Percentiles rank a stretch among this genome's conserved stretches.
Conservation (phyloP, 805 yeast genomes). For the Lipomyces anomalus region DNA sequence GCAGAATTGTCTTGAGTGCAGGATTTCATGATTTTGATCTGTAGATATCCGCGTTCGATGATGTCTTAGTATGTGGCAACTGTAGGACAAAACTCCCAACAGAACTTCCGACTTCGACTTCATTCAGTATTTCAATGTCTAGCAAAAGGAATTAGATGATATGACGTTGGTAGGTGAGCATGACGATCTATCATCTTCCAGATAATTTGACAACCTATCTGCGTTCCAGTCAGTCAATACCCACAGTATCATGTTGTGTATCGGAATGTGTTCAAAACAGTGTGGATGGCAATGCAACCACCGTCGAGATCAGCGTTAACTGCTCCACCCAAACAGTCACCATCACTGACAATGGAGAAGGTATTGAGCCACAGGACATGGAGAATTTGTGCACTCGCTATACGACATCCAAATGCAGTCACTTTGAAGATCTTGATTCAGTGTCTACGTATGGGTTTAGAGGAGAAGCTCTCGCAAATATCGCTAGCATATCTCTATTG, state of each 20-base stretch:
- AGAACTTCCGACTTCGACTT: no score
- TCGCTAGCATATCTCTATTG: slow-evolving; percentile 38
- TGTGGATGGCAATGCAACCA: slow-evolving; percentile 18
- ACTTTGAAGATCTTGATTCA: slow-evolving; percentile 33
- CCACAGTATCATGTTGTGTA: slow-evolving; percentile 13
- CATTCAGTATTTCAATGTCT: no score
- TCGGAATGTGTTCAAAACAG: slow-evolving; percentile 20
- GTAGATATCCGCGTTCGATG: no score
- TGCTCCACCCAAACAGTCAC: slow-evolving; percentile 8
- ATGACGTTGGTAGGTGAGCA: no score
- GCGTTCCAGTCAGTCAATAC: no score
- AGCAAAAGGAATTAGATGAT: no score
- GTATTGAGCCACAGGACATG: slow-evolving; percentile 47
- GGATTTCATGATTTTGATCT: no score
- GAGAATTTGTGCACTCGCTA: slow-evolving; percentile 37
- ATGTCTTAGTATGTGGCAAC: no score
- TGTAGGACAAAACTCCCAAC: no score
- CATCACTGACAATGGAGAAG: slow-evolving; percentile 59
- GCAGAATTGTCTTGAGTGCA: no score
- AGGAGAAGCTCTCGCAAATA: slow-evolving; percentile 42
- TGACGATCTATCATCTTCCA: no score
- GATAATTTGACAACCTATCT: no score
- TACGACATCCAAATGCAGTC: slow-evolving; percentile 43
- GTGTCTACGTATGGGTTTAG: slow-evolving; percentile 23
- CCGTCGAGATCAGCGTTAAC: slow-evolving; percentile 9